These are phyloP conservation scores for Anisodus tanguticus DNA, from an alignment of 257 asterid genomes.

Conservation along the genomic window DNA sequence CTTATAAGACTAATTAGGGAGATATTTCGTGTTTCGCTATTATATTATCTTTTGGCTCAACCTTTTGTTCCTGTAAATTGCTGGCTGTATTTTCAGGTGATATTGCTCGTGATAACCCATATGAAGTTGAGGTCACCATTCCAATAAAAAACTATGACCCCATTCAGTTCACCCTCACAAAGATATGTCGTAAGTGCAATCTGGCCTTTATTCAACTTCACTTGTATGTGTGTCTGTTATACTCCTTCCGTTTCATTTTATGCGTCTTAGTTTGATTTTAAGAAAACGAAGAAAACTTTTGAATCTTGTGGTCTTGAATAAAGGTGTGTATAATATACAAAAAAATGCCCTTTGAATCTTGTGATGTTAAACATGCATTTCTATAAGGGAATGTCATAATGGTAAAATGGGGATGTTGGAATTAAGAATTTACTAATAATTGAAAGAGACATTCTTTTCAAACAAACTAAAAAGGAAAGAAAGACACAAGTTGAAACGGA, in stretches of 20 bases:
- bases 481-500: background rate
- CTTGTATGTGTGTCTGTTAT: background rate
- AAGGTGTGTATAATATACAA: background rate
- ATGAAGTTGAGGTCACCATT: constrained; percentile 81
- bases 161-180: constrained; percentile 71
- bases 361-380: background rate
- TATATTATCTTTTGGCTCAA: constrained; percentile 13
- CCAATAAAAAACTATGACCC: constrained; percentile 81
- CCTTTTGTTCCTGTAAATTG: constrained; percentile 33
- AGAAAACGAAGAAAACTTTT: background rate
- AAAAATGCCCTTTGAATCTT: background rate
- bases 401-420: background rate
- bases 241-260: background rate
- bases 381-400: background rate
- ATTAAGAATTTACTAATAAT: background rate
- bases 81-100: constrained; percentile 59
- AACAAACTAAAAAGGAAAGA: background rate
- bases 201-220: constrained; percentile 30
- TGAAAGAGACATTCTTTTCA: background rate
- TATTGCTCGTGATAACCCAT: constrained; percentile 64
- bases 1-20: background rate
- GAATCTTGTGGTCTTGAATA: background rate
- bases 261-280: background rate
- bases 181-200: constrained; percentile 72
- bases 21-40: background rate